These are phyloP conservation scores for Xylaria sp. DNA, from an alignment of 2,329 filamentous ascomycete species.

Conservation along the genomic window DNA sequence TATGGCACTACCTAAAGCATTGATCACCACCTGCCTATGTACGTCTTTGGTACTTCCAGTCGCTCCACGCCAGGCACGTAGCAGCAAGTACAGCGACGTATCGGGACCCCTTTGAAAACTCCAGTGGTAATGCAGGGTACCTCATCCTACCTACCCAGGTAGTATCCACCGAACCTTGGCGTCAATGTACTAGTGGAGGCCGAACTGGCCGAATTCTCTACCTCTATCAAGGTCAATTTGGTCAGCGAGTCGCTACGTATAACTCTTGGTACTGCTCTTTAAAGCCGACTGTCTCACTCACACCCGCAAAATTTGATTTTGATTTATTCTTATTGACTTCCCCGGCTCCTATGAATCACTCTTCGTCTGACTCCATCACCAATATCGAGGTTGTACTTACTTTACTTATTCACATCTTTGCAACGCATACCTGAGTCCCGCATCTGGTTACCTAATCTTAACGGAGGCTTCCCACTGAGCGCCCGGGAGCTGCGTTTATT, in stretches of 20 bases:
- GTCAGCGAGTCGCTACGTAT: not conserved
- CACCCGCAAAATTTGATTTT: slow-evolving; percentile 22
- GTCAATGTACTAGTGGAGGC: no score
- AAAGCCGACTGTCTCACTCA: slow-evolving; percentile 18
- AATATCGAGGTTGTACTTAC: not conserved
- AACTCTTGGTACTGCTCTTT: not conserved
- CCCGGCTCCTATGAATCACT: not conserved
- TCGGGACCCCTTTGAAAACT: no score
- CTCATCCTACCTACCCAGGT: no score
- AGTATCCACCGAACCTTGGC: no score
- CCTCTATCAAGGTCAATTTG: not conserved
- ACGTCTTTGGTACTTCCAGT: no score
- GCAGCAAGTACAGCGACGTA: no score
- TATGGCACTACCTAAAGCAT: no score
- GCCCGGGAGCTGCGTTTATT: not conserved
- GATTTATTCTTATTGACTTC: not conserved
- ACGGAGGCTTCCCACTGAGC: not conserved
- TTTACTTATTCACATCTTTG: not conserved
- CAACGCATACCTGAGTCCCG: not conserved
- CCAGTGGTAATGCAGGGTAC: no score
- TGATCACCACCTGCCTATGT: no score
- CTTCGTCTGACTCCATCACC: slow-evolving; percentile 18
- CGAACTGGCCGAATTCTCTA: no score
- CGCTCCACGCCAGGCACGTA: no score
- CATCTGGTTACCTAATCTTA: slow-evolving; percentile 3